Evolutionary conservation across 1,284 basidiomycete genomes (phyloP).

Genomic region (Rhodotorula sp.): DNA sequence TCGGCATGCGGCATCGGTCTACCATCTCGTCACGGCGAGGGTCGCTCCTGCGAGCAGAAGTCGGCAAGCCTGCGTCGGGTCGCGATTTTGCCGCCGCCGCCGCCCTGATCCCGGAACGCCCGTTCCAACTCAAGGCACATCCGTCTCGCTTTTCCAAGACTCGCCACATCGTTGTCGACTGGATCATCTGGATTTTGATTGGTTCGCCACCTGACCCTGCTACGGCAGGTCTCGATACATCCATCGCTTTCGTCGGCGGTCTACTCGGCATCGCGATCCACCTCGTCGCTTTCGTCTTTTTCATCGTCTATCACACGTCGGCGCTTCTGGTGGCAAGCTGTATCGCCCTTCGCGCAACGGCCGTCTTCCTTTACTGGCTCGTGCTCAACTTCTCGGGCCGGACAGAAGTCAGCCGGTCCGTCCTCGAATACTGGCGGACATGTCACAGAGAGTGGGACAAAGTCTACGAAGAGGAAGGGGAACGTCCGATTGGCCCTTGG

Average conservation of each 20-base stretch:
- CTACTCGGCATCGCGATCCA: constrained; percentile 31
- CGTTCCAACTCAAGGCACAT: background rate
- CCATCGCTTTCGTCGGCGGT: constrained; percentile 25
- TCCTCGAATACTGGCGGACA: constrained; percentile 21
- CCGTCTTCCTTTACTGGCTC: constrained; percentile 28
- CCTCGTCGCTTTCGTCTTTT: constrained; percentile 32
- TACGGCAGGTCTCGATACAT: background rate
- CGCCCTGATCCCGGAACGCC: background rate
- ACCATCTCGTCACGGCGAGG: background rate
- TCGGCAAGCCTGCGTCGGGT: background rate
- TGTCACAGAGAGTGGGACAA: constrained; percentile 34
- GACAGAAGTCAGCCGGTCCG: constrained; percentile 27
- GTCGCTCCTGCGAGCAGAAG: background rate
- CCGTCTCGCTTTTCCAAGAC: background rate
- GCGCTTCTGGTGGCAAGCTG: constrained; percentile 15
- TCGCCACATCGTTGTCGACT: background rate
- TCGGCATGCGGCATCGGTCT: background rate
- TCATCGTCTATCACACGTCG: constrained; percentile 23
- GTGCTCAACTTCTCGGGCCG: constrained; percentile 28
- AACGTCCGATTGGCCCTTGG: background rate
- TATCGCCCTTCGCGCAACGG: background rate
- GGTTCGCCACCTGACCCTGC: constrained; percentile 4
- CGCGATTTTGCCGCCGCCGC: background rate
- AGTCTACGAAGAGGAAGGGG: constrained; percentile 28
- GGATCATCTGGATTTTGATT: constrained; percentile 26